Conservation (phyloP, 2,329 filamentous ascomycete species). For the Pseudogymnoascus sp. region DNA sequence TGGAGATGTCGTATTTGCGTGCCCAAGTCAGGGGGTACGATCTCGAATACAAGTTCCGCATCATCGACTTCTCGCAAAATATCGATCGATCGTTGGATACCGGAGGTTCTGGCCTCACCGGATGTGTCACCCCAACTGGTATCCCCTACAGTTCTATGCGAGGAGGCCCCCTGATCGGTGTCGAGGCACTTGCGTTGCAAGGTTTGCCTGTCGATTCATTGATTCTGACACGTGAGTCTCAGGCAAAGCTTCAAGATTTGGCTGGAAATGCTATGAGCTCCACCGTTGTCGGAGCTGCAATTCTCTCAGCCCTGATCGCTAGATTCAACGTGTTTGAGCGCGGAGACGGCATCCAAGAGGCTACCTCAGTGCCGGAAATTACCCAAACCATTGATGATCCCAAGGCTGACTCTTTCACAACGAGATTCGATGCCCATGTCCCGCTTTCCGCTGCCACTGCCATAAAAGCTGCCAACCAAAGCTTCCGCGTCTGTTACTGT, state of each 20-base stretch:
- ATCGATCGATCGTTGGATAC: constrained; percentile 49
- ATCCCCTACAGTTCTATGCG: constrained; percentile 52
- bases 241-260: constrained; percentile 56
- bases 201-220: constrained; percentile 58
- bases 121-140: constrained; percentile 61
- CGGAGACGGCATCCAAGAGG: constrained; percentile 4
- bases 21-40: constrained; percentile 45
- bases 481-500: constrained; percentile 45
- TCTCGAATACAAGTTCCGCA: constrained; percentile 44
- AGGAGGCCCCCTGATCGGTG: constrained; percentile 51
- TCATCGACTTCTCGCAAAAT: constrained; percentile 65
- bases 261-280: constrained; percentile 75
- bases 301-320: constrained; percentile 48
- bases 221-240: constrained; percentile 53
- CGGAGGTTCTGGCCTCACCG: constrained; percentile 46
- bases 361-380: background rate
- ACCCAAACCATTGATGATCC: background rate
- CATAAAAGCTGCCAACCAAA: constrained; percentile 22
- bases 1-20: constrained; percentile 54
- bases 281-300: constrained; percentile 58
- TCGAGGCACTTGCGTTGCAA: constrained; percentile 57
- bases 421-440: constrained; percentile 7
- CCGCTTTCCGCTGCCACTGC: constrained; percentile 12
- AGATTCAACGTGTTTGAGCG: constrained; percentile 12
- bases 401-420: background rate